Evolutionary conservation across 306 rosid genomes (phyloP).

Genomic region (Lathyrus aphaca): DNA sequence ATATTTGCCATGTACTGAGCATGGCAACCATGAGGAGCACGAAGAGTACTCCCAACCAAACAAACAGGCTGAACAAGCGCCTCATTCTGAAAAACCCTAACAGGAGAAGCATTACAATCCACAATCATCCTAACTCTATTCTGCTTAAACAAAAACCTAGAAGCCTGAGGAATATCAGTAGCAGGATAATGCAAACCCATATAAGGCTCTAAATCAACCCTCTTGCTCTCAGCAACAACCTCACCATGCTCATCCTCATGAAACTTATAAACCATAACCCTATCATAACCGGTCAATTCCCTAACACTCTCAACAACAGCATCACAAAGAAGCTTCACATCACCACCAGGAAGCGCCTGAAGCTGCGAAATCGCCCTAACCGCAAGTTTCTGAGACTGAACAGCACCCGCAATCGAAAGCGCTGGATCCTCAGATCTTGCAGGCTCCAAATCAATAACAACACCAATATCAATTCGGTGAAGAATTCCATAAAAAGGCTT

Average conservation of each 20-base stretch:
- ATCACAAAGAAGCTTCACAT: conserved; percentile 72
- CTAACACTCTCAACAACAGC: conserved; percentile 83
- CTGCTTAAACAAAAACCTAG: conserved; percentile 95
- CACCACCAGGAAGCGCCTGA: conserved; percentile 89
- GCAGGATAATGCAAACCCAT: conserved; percentile 96
- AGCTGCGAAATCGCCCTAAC: conserved; percentile 86
- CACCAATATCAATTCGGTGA: conserved; percentile 85
- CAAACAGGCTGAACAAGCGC: conserved; percentile 82
- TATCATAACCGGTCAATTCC: conserved; percentile 83
- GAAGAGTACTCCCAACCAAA: conserved; percentile 91
- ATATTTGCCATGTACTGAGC: conserved; percentile 96
- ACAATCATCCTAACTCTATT: conserved; percentile 96
- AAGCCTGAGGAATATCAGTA: conserved; percentile 95
- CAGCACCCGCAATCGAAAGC: conserved; percentile 94
- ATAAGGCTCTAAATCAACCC: conserved; percentile 86
- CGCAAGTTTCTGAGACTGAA: conserved; percentile 93
- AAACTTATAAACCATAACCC: conserved; percentile 95
- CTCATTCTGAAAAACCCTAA: conserved; percentile 74
- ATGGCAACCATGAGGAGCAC: conserved; percentile 96
- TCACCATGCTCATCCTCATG: conserved; percentile 99
- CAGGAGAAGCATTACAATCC: conserved; percentile 75
- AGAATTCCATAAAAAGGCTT: conserved; percentile 92
- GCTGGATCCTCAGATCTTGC: conserved; percentile 91
- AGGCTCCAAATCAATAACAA: conserved; percentile 93
- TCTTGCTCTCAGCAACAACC: conserved; percentile 89